Base-by-base conservation (phyloP, 495 filamentous ascomycete genomes). In the Podospora anserina region DNA sequence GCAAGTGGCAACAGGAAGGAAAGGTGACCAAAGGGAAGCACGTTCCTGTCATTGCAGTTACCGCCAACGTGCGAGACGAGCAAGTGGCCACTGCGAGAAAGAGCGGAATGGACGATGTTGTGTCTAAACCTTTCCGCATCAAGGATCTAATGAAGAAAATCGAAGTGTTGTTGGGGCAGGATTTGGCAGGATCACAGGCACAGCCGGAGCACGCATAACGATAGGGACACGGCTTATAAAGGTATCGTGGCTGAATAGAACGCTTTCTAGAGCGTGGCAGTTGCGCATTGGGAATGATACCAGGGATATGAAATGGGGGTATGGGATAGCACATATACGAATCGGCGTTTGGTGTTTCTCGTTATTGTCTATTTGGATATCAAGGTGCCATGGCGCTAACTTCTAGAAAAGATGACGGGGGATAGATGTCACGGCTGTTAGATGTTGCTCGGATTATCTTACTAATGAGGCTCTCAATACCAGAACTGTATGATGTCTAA, bases 91-190 rank as follows among this genome's bases (percentile, higher is more conserved):
- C 84, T 5, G 88, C 90, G 61, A 78, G 86, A 53, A 70, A 79
- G 39, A 87, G 87, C 34, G 90, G 90, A 20, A 92, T 92, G 89
- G 89, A 92, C 70, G 89, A 88, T 69, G 85, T 91, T 6, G 84
- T 92, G 9, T 85, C 87, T 15, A 93, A 93, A 74, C 91, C 91
- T 13, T 92, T 92, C 70, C 80, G 86, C 13, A 88, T 90, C 57
- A 76, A 81, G 4, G 89, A 91, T 49, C 75, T 92, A n/a, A 81
- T 90, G 16, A 80, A 83, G 15, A 90, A 89, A 78, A 87, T 91
- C 62, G 75, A 72, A 63, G 72, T 61, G 58, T 68, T 78, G 34
- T 26, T 72, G 58, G 23, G 28, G 16, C 49, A 56, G 39, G 39
- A 13, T 49, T 49, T 13, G 39, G 5, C 2, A 13, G 39, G 39